Percentiles rank a stretch among this genome's conserved stretches.
phyloP scores from a whole-genome alignment of 176 grass and related monocot genomes.

The Hyparrhenia diplandra region DNA sequence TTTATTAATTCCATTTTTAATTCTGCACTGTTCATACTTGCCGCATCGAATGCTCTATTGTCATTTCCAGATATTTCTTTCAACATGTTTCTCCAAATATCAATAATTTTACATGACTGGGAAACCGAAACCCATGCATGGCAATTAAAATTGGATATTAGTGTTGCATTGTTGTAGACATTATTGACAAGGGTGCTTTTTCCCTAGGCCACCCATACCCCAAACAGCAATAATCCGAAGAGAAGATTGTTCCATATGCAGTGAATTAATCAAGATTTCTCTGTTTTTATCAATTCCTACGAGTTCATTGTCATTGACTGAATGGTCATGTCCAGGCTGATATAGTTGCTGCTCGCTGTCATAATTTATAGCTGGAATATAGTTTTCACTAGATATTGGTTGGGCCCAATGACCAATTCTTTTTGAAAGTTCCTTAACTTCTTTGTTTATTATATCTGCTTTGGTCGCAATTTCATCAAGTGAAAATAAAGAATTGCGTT shows the following conservation, averaged over 20 bases:
- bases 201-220: constrained; percentile 55
- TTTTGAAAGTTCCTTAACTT: not conserved
- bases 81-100: constrained; percentile 28
- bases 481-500: not conserved
- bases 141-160: constrained; percentile 20
- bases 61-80: not conserved
- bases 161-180: constrained; percentile 19
- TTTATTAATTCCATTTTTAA: not conserved
- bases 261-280: constrained; percentile 11
- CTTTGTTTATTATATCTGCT: not conserved
- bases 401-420: constrained; percentile 14
- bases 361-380: not conserved
- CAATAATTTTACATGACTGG: not conserved
- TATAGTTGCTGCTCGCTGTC: not conserved
- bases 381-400: not conserved
- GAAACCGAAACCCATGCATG: constrained; percentile 37
- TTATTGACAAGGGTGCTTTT: constrained; percentile 49
- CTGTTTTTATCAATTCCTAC: constrained; percentile 35
- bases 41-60: not conserved
- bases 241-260: not conserved
- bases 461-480: not conserved
- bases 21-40: not conserved
- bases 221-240: constrained; percentile 32
- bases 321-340: not conserved
- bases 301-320: constrained; percentile 27